Conservation (phyloP, 768 basidiomycete species). For the Lactifluus pinguis region DNA sequence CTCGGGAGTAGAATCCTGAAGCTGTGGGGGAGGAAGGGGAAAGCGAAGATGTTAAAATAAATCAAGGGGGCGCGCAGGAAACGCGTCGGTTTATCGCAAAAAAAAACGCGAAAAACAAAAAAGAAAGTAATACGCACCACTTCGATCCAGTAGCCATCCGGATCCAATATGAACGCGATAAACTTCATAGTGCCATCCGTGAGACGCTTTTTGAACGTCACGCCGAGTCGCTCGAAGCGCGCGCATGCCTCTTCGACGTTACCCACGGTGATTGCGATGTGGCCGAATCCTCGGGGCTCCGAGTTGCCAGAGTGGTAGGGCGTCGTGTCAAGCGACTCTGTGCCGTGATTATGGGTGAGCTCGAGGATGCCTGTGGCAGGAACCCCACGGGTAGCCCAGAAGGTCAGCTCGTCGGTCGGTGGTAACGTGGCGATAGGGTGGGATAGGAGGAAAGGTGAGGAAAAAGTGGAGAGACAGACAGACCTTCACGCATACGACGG, state of each 20-base stretch:
- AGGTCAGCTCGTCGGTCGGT: background rate
- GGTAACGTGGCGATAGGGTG: no score
- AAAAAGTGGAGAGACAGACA: background rate
- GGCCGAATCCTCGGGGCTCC: conserved; percentile 78
- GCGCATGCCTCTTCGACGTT: conserved; percentile 77
- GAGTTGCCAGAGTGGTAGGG: conserved; percentile 84
- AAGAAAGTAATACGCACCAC: conserved; percentile 8
- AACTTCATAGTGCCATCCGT: conserved; percentile 80
- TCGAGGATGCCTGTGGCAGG: conserved; percentile 56
- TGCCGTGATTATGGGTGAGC: conserved; percentile 85
- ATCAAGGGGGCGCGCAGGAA: background rate
- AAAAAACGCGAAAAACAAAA: background rate
- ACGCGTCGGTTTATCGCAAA: background rate
- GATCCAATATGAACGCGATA: conserved; percentile 80
- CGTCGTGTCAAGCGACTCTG: conserved; percentile 72
- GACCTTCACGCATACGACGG: conserved; percentile 60
- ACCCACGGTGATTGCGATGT: conserved; percentile 80
- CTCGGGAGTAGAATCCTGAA: background rate
- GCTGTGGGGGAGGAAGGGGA: background rate
- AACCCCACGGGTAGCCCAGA: background rate
- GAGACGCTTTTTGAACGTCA: conserved; percentile 80
- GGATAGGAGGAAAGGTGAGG: background rate
- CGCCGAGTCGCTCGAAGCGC: conserved; percentile 71
- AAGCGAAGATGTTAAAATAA: background rate
- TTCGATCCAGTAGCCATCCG: conserved; percentile 45